Percentiles rank a stretch among this genome's conserved stretches.
These are phyloP conservation scores for Microthlaspi erraticum DNA, from an alignment of 345 rosid genomes.

Conservation along the genomic window DNA sequence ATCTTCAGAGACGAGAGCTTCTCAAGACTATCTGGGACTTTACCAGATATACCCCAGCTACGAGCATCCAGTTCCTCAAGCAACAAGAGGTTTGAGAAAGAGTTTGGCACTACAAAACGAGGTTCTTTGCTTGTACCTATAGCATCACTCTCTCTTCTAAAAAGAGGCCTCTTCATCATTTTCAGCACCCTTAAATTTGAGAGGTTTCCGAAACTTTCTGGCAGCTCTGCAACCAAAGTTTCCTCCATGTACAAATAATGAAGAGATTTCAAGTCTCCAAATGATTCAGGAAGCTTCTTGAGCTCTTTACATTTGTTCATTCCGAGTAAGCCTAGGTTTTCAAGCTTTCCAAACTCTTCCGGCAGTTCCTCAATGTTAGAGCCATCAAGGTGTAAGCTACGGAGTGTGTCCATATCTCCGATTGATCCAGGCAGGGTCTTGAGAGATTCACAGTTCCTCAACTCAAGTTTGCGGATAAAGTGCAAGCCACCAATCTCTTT, in stretches of 20 bases:
- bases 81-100: constrained; percentile 38
- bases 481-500: constrained; percentile 7
- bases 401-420: constrained; percentile 35
- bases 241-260: constrained; percentile 17
- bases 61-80: constrained; percentile 44
- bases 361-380: constrained; percentile 41
- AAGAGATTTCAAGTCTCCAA: constrained; percentile 43
- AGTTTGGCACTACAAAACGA: constrained; percentile 24
- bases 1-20: constrained; percentile 20
- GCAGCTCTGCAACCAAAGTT: constrained; percentile 17
- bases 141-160: constrained; percentile 29
- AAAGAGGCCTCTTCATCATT: constrained; percentile 39
- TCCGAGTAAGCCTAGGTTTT: constrained; percentile 15
- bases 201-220: constrained; percentile 43
- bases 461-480: constrained; percentile 3
- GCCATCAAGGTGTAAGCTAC: constrained; percentile 16
- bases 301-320: constrained; percentile 30
- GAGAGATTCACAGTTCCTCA: constrained; percentile 31
- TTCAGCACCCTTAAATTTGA: constrained; percentile 34
- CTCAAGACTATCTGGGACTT: constrained; percentile 30
- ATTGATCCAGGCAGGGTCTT: constrained; percentile 29
- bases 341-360: constrained; percentile 34
- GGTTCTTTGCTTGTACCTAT: constrained; percentile 8
- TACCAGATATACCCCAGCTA: constrained; percentile 34
- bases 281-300: constrained; percentile 40